Evolutionary conservation across 768 basidiomycete species (phyloP).

Genomic region (Dictyophora rubrovolvata): DNA sequence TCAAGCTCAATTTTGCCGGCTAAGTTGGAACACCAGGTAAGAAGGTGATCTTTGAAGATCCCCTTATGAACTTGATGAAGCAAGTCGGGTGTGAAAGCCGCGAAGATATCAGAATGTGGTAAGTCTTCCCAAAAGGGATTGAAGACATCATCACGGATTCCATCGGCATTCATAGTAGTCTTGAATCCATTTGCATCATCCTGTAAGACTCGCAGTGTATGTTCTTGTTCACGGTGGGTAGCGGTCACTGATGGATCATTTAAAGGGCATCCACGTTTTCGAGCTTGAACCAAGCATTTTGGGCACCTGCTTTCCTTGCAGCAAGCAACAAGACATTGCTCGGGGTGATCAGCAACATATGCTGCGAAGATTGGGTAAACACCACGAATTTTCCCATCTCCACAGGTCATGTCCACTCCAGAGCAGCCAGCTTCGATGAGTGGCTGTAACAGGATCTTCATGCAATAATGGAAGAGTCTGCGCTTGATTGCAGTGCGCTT

Average conservation of each 20-base stretch:
- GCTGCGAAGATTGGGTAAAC: constrained; percentile 17
- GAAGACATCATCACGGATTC: neutral
- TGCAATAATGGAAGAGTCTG: constrained; percentile 16
- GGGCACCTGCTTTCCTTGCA: constrained; percentile 13
- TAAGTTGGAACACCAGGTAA: constrained; percentile 24
- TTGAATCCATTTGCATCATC: neutral
- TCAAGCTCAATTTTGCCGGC: constrained; percentile 13
- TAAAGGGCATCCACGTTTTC: constrained; percentile 7
- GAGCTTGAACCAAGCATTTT: constrained; percentile 1
- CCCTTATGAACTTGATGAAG: constrained; percentile 42
- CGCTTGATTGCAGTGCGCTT: neutral
- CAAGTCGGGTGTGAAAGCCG: constrained; percentile 28
- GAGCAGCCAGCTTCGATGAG: constrained; percentile 12
- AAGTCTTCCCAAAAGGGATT: constrained; percentile 33
- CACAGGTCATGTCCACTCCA: constrained; percentile 14
- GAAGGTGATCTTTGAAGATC: constrained; percentile 34
- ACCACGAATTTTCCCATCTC: constrained; percentile 10
- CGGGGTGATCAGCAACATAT: constrained; percentile 19
- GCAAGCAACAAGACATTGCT: constrained; percentile 16
- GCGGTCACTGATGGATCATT: neutral
- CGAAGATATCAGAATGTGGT: constrained; percentile 31
- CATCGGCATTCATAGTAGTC: neutral
- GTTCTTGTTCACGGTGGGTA: neutral
- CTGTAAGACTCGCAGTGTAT: neutral
- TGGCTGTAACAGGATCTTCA: constrained; percentile 11